Percentiles rank a stretch among this genome's conserved stretches.
Evolutionary conservation across 805 yeast species (phyloP).

Genomic region (Cyberlindnera nakhonratchasimensis): DNA sequence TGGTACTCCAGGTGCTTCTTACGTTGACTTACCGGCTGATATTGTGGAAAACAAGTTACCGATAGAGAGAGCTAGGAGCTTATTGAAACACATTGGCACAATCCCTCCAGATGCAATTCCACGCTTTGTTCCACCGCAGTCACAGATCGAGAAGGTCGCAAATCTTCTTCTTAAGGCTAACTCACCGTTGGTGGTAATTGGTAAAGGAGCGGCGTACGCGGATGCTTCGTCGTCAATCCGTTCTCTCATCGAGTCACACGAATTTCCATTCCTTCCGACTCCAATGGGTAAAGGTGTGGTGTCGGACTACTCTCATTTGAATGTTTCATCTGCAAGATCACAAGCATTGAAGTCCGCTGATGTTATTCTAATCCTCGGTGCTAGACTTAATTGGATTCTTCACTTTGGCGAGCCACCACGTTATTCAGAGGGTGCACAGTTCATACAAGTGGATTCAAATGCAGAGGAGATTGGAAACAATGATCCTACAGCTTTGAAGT

Average conservation of each 20-base stretch:
- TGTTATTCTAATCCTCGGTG: conserved; percentile 58
- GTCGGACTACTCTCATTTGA: conserved; percentile 43
- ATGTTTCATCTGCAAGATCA: conserved; percentile 63
- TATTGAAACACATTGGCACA: conserved; percentile 10
- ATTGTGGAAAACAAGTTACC: conserved; percentile 34
- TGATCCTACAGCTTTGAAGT: conserved; percentile 31
- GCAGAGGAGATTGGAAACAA: conserved; percentile 52
- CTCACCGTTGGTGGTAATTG: conserved; percentile 54
- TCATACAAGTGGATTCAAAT: conserved; percentile 55
- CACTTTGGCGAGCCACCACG: conserved; percentile 63
- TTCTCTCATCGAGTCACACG: conserved; percentile 38
- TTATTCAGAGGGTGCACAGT: conserved; percentile 41
- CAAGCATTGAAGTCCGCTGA: conserved; percentile 55
- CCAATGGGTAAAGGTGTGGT: conserved; percentile 80
- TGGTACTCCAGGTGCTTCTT: conserved; percentile 60
- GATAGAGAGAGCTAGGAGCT: not conserved
- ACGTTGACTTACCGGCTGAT: conserved; percentile 65
- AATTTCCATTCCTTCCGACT: conserved; percentile 61
- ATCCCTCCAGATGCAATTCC: conserved; percentile 26
- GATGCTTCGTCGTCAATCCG: conserved; percentile 39
- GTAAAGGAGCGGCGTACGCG: conserved; percentile 61
- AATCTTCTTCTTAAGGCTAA: conserved; percentile 33
- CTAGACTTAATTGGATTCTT: conserved; percentile 69
- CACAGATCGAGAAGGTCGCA: conserved; percentile 35
- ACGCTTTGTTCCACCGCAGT: conserved; percentile 34